Evolutionary conservation across 2,329 filamentous ascomycete species (phyloP), one percentile per base, ranked within the genome.

Genomic region (Sclerotinia subarctica): DNA sequence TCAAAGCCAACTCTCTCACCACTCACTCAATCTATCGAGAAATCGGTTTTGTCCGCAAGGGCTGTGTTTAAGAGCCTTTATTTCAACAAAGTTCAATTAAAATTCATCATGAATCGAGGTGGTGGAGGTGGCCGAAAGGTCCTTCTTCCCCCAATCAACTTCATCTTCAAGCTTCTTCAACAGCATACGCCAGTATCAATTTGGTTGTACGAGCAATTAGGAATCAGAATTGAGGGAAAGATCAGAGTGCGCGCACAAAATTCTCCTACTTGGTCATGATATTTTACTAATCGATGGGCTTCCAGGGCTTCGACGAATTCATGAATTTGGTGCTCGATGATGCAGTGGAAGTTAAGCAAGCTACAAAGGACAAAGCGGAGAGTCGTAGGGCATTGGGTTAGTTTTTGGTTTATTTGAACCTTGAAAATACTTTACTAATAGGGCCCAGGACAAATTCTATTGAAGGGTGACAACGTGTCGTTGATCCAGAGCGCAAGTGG

Each of bases 311-410:
- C 74, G 95, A 99, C 79, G 95, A 99, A 80, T 99, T 98, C 82
- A 97, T 99, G 94, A 99, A 99, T 82, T 84, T 99, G 62, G 95
- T 98, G 51, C 86, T 97, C 73, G 95, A 99, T 77, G 93, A 99
- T 75, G 95, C 95, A 42, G 88, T 97, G 68, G 94, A 98, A 81
- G 93, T 99, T 56, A 91, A 90, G 79, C 86, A 93, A 77, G 84
- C 92, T 67, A 93, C 91, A 71, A 96, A 96, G 83, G 88, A 87
- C 21, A 90, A 91, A 53, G 88, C 90, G 73, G 94, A 96, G 81
- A 88, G 87, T 73, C 86, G 94, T 78, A 88, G 92, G 79, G 84
- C 88, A 54, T 79, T 97, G 64, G 94, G 94, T 96, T 85, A 85
- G 76, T 78, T 81, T 7, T 62, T 77, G 81, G 70, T 78, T 32